Percentiles rank a stretch among this genome's conserved stretches.
phyloP scores from a whole-genome alignment of 306 rosid genomes.

The Acacia confusa region DNA sequence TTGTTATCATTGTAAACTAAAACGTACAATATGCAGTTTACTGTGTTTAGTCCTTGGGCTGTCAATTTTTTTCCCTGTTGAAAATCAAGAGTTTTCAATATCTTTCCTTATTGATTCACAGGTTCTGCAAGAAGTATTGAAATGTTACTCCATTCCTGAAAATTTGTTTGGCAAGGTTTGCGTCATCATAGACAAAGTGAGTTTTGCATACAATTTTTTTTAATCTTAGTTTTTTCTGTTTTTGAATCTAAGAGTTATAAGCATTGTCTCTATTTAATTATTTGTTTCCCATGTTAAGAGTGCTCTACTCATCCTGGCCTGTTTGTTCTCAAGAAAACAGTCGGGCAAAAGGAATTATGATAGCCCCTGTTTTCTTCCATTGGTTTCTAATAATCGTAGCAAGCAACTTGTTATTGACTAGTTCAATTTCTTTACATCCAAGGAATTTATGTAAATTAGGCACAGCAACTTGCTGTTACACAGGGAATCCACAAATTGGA shows the following conservation, averaged over 20 bases:
- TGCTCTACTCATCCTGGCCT: conserved; percentile 18
- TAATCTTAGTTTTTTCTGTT: neutral
- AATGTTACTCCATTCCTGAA: conserved; percentile 66
- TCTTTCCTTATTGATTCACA: conserved; percentile 34
- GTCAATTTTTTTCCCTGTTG: neutral
- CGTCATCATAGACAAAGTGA: conserved; percentile 94
- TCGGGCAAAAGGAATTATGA: conserved; percentile 5
- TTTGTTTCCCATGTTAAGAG: conserved; percentile 14
- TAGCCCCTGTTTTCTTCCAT: conserved; percentile 1
- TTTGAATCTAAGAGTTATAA: neutral
- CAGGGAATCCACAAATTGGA: too few relatives aligned
- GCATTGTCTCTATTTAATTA: conserved; percentile 20
- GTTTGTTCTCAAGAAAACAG: conserved; percentile 22
- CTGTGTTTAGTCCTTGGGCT: neutral
- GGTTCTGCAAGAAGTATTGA: conserved; percentile 89
- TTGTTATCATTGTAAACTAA: neutral
- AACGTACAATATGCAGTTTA: conserved; percentile 3
- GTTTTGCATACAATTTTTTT: conserved; percentile 22
- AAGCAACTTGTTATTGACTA: neutral
- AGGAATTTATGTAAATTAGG: too few relatives aligned
- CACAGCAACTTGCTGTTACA: too few relatives aligned
- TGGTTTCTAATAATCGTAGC: neutral
- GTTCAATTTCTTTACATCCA: neutral
- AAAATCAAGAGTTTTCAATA: neutral
- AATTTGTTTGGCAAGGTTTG: conserved; percentile 86